Base-by-base conservation (phyloP, 495 filamentous ascomycete species). In the Sordaria brevicollis region DNA sequence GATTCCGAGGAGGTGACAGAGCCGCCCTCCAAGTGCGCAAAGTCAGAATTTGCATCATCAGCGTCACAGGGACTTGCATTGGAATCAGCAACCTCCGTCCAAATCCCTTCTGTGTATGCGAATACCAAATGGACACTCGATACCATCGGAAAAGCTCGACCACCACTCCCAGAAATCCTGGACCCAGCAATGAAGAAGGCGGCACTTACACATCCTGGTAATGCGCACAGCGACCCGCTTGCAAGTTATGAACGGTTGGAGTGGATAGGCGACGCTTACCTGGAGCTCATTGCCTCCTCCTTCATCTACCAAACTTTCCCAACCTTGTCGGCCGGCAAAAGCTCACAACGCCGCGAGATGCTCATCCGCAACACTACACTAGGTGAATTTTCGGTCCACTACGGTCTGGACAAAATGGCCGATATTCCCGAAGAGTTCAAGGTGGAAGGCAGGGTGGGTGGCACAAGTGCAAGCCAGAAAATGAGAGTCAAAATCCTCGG, bases 321-420 rank as follows among this genome's bases (percentile, higher is more conserved):
- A 4, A 75, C 79, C 10, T 81, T 90, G 15, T 68, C 82, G 1
- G 82, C 89, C 4, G 91, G 91, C 19, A 81, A 84, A 70, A 85
- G 86, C 71, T 87, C 88, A 15, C 88, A 91, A 67, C 82, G 90
- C 33, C 86, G 92, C 10, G 90, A 93, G 76, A 74, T 84, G 37
- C 82, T 92, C 5, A 86, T 96, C 34, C 93, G 90, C 72, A 97
- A 97, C 75, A 83, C 89, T 67, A 94, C 90, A 0, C 82, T 96
- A 1, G 84, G 89, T 8, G 78, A 80, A 33, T 95, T 87, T 74
- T 83, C 91, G 10, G 72, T 85, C 15, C 76, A 79, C 4, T 97
- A 94, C 77, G 89, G 86, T 2, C 84, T 96, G 70, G 85, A 91
- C 72, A 83, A 83, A 69, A 85, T 82, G 41, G 85, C 88, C 33